Base-by-base conservation (phyloP, 768 basidiomycete species). In the Termitomyces titanicus region DNA sequence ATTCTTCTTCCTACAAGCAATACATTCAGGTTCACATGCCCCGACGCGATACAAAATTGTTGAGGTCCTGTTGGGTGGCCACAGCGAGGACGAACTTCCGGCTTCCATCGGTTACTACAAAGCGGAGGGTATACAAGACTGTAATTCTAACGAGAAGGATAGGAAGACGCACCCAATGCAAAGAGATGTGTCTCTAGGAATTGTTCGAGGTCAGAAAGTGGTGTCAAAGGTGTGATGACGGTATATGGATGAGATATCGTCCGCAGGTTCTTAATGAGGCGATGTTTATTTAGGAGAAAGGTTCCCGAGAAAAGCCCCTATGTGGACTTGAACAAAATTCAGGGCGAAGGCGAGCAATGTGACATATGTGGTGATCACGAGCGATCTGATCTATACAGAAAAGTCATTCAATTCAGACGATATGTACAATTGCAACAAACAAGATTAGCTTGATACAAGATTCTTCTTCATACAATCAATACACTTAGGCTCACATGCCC, bases 21-120 rank as follows among this genome's bases (percentile, higher is more conserved):
- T 24, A 48, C 25, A 55, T 27, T n/a, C 48, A 48, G 43, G 29
- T 55, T 68, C 57, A 69, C 46, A 72, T 68, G 18, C 81, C 83
- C 46, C 82, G 73, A 35, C 83, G 74, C 27, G 73, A 69, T 39
- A 82, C 80, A 61, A 84, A 84, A 45, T 73, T 79, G n/a, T n/a
- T n/a, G n/a, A n/a, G n/a, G n/a, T n/a, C n/a, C n/a, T n/a, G n/a
- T n/a, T n/a, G n/a, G n/a, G 65, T 90, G 1, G 88, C 92, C 0
- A 94, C 84, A 0, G 78, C 92, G 15, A 93, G 79, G 4, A 94
- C 90, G 55, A 94, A 94, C 66, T 92, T 92, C 54, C 90, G 83
- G 50, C 78, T 78, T 44, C n/a, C n/a, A n/a, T n/a, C n/a, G 5
- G 94, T 95, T 35, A 96, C 94, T 94, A 58, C 18, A n/a, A 35